Percentiles rank a stretch among this genome's conserved stretches.
These are phyloP conservation scores for Evernia prunastri DNA, from an alignment of 495 filamentous ascomycete genomes.

Conservation along the genomic window DNA sequence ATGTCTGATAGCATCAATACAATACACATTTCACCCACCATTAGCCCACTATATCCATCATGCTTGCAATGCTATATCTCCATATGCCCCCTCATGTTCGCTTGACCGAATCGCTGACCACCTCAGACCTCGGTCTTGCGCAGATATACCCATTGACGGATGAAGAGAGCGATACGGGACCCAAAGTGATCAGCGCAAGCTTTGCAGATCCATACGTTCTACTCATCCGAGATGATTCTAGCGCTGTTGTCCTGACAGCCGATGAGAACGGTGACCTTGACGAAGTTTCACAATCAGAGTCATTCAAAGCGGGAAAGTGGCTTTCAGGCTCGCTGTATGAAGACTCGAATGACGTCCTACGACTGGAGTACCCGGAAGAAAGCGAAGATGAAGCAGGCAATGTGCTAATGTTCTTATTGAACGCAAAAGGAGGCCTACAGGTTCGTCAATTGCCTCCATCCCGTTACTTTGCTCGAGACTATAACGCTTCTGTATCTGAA, in stretches of 20 bases:
- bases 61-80: conserved; percentile 16
- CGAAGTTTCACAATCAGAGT: conserved; percentile 59
- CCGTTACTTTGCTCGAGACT: not conserved
- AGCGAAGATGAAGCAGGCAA: conserved; percentile 41
- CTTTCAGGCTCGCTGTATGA: conserved; percentile 71
- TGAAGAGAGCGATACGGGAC: conserved; percentile 68
- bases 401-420: conserved; percentile 69
- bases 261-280: conserved; percentile 80
- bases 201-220: conserved; percentile 85
- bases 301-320: conserved; percentile 59
- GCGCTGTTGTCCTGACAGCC: conserved; percentile 64
- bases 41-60: conserved; percentile 14
- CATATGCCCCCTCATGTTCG: not conserved
- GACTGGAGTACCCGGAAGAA: conserved; percentile 31
- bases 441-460: conserved; percentile 44
- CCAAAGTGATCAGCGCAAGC: conserved; percentile 66
- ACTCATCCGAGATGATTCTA: conserved; percentile 74
- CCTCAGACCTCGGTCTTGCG: conserved; percentile 69
- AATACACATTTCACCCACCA: conserved; percentile 17
- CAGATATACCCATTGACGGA: conserved; percentile 89
- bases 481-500: not conserved
- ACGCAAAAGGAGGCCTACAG: conserved; percentile 60
- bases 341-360: conserved; percentile 55
- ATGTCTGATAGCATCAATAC: conserved; percentile 33
- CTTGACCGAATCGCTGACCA: conserved; percentile 18